A percentile compares a stretch with the other conserved stretches of the same genome.
phyloP scores from a whole-genome alignment of 2,329 filamentous ascomycete species.

The Pyrenophora graminea region DNA sequence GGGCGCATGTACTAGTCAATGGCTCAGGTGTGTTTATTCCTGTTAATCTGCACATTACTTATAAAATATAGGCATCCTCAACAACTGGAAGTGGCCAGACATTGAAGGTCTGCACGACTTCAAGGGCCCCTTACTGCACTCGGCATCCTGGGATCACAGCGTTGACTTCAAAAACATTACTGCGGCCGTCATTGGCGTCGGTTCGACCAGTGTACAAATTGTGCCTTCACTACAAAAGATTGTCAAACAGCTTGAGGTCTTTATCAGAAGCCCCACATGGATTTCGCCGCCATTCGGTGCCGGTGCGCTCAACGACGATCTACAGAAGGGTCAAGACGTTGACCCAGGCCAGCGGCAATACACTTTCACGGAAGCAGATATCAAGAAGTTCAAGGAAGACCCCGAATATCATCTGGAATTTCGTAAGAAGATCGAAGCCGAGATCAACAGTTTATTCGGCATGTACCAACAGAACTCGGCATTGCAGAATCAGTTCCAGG shows the following conservation, averaged over 20 bases:
- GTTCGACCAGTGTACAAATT: conserved; percentile 43
- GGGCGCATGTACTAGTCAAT: conserved; percentile 50
- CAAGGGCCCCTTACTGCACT: conserved; percentile 52
- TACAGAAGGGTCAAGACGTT: conserved; percentile 43
- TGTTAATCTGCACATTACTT: conserved; percentile 35
- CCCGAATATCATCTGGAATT: conserved; percentile 59
- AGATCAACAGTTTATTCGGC: conserved; percentile 58
- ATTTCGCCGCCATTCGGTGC: conserved; percentile 47
- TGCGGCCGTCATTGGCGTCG: conserved; percentile 41
- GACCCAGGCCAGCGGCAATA: conserved; percentile 51
- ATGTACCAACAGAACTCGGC: conserved; percentile 56
- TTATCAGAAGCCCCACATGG: conserved; percentile 48
- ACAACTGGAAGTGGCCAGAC: conserved; percentile 52
- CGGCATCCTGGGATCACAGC: conserved; percentile 50
- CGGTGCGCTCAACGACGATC: conserved; percentile 39
- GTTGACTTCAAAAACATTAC: conserved; percentile 40
- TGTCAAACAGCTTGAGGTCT: conserved; percentile 40
- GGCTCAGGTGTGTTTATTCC: conserved; percentile 41
- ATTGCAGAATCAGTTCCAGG: conserved; percentile 50
- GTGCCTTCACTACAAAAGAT: conserved; percentile 47
- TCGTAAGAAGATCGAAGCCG: conserved; percentile 54
- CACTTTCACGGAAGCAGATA: conserved; percentile 56
- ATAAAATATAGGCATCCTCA: conserved; percentile 48
- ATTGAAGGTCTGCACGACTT: conserved; percentile 50
- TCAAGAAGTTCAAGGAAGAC: conserved; percentile 61